Evolutionary conservation across 1,284 basidiomycete genomes (phyloP).

Genomic region (Schizophyllum amplum): DNA sequence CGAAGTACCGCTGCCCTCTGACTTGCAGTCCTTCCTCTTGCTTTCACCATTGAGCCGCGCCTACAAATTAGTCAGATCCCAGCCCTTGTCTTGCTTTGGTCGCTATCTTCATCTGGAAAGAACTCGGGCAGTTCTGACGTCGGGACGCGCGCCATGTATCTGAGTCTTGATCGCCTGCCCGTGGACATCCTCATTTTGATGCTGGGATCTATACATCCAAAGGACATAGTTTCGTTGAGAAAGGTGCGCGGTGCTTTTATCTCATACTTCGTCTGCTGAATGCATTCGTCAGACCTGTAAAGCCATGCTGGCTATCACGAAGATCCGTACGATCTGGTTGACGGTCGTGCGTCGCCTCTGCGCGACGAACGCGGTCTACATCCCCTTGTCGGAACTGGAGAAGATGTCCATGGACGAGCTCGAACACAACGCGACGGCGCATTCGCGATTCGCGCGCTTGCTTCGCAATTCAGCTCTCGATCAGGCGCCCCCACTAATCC

Average conservation of each 20-base stretch:
- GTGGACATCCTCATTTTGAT: constrained; percentile 23
- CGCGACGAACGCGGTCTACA: not conserved
- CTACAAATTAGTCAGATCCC: too few relatives aligned
- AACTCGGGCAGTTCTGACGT: too few relatives aligned
- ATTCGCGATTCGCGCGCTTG: not conserved
- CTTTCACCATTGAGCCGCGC: too few relatives aligned
- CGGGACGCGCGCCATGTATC: too few relatives aligned
- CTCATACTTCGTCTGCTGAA: not conserved
- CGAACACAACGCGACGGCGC: not conserved
- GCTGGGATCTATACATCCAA: not conserved
- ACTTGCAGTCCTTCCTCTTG: too few relatives aligned
- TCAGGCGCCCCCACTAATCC: too few relatives aligned
- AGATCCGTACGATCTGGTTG: not conserved
- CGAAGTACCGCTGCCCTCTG: too few relatives aligned
- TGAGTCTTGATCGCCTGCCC: too few relatives aligned
- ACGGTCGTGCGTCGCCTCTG: not conserved
- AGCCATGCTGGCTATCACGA: not conserved
- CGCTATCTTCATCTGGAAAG: too few relatives aligned
- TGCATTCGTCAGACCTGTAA: not conserved
- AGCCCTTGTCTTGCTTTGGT: too few relatives aligned
- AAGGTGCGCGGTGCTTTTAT: not conserved
- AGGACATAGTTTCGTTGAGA: not conserved
- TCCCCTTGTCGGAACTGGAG: not conserved
- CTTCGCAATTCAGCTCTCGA: too few relatives aligned
- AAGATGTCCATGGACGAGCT: not conserved